A percentile compares a stretch with the other conserved stretches of the same genome.
Conservation (phyloP, 2,329 filamentous ascomycete genomes). For the Niveomyces coronatus region DNA sequence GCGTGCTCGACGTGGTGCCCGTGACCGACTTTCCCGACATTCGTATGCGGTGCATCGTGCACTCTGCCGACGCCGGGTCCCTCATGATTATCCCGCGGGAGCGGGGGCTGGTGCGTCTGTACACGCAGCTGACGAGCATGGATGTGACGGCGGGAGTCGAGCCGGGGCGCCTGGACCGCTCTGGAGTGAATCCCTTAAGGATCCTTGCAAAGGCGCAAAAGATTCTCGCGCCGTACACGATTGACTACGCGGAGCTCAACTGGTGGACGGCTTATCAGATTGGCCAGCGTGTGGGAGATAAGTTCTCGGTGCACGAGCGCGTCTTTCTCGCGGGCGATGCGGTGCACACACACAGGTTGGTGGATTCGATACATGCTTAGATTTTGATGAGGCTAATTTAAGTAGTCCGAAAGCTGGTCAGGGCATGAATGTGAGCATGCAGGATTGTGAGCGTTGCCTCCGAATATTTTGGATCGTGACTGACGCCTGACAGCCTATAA, state of each 20-base stretch:
- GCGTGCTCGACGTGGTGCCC: conserved; percentile 33
- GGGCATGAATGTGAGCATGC: conserved; percentile 65
- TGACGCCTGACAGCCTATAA: conserved; percentile 30
- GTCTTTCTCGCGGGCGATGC: conserved; percentile 65
- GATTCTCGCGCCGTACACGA: conserved; percentile 56
- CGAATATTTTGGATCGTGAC: conserved; percentile 10
- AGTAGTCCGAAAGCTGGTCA: conserved; percentile 51
- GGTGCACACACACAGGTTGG: conserved; percentile 35
- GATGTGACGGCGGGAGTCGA: conserved; percentile 26
- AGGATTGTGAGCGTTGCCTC: conserved; percentile 33
- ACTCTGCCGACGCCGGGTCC: conserved; percentile 43
- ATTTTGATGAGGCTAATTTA: not conserved
- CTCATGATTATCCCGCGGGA: conserved; percentile 58
- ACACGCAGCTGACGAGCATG: conserved; percentile 49
- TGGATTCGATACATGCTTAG: no score
- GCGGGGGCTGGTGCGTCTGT: conserved; percentile 51
- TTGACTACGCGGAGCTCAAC: conserved; percentile 53
- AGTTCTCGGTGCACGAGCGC: conserved; percentile 44
- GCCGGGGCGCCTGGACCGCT: conserved; percentile 39
- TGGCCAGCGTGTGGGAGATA: conserved; percentile 50
- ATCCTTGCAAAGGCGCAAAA: conserved; percentile 53
- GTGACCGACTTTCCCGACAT: conserved; percentile 49
- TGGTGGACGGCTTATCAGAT: conserved; percentile 66
- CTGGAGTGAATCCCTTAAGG: conserved; percentile 50
- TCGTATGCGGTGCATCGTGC: conserved; percentile 46